These are phyloP conservation scores for Phytophthora gonapodyides DNA, from an alignment of 352 stramenopile species.

Conservation along the genomic window DNA sequence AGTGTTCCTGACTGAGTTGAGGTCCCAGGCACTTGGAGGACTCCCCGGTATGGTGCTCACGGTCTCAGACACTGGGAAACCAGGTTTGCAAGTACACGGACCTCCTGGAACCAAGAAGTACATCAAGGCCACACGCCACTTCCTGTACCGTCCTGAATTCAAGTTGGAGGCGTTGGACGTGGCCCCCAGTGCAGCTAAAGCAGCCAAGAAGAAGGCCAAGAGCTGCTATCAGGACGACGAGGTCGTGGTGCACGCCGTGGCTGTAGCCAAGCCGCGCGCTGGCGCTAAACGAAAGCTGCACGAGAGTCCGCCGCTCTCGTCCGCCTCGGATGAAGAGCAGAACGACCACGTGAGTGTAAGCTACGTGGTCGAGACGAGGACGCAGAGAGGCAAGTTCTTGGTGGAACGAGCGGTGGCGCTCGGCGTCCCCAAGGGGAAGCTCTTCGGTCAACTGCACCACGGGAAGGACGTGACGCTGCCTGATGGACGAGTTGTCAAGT, in stretches of 20 bases:
- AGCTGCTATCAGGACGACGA: constrained; percentile 63
- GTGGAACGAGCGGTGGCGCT: constrained; percentile 69
- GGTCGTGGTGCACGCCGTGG: constrained; percentile 54
- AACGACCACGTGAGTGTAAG: constrained; percentile 54
- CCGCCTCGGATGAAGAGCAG: constrained; percentile 12
- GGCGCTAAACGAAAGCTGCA: constrained; percentile 72
- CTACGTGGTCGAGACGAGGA: constrained; percentile 77
- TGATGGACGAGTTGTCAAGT: constrained; percentile 65
- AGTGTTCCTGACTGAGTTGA: constrained; percentile 87
- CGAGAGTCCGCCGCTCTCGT: constrained; percentile 16
- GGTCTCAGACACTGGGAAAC: constrained; percentile 87
- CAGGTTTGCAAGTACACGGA: constrained; percentile 70
- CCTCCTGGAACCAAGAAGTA: constrained; percentile 70
- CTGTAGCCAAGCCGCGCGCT: constrained; percentile 31
- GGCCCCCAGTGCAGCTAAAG: background rate
- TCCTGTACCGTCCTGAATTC: constrained; percentile 73
- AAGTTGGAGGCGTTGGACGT: constrained; percentile 53
- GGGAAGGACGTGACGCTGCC: constrained; percentile 77
- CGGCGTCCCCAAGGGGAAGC: constrained; percentile 74
- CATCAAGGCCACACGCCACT: constrained; percentile 83
- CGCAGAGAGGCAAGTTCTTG: constrained; percentile 79
- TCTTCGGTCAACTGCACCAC: constrained; percentile 81
- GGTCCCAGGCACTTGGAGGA: constrained; percentile 76
- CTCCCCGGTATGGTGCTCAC: constrained; percentile 90
- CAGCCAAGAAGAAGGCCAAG: constrained; percentile 2